Base-by-base conservation (phyloP, 441 rosid species). In the Populus hybrid region DNA sequence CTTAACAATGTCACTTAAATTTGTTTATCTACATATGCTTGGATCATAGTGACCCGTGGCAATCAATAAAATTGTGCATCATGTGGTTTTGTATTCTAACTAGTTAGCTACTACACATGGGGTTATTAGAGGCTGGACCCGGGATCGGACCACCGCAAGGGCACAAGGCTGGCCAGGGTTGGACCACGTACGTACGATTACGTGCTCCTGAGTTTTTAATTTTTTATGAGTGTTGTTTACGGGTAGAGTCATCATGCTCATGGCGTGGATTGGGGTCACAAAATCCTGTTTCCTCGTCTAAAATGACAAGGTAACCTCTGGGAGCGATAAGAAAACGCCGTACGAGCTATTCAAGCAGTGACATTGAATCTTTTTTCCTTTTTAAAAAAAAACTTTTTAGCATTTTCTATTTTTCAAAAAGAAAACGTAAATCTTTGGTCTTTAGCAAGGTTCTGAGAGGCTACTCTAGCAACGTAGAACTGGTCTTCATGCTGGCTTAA, bases 241-340 rank as follows among this genome's bases (percentile, higher is more conserved):
- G 16, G 66, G 66, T 23, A 21, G 28, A 20, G 63, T 34, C 36
- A 34, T 63, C 66, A 23, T 24, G 0, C 80, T 46, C 61, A 0
- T 8, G 61, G 76, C 34, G 75, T 65, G 74, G 73, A 70, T 78
- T 32, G 81, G 84, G 84, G 70, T 24, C 8, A 10, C 26, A 69
- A 28, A 57, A 67, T 12, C 40, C 28, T 61, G n/a, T 71, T 70
- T 57, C 50, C 65, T 71, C 40, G 6, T 67, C 40, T 59, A 59
- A 50, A 70, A 66, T 16, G 85, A 80, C 85, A 75, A 14, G 10
- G 67, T 77, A 78, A 80, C 82, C 71, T 85, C 78, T 28, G 21
- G 10, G 28, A 21, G 28, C 26, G 12, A 21, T 46, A 40, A 36
- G 80, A 83, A 70, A 79, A 40, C 65, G 79, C 7, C 72, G 7